Percentiles rank a stretch among this genome's conserved stretches.
phyloP scores from a whole-genome alignment of 352 stramenopile genomes.

The Pelagophyceae sp. region DNA sequence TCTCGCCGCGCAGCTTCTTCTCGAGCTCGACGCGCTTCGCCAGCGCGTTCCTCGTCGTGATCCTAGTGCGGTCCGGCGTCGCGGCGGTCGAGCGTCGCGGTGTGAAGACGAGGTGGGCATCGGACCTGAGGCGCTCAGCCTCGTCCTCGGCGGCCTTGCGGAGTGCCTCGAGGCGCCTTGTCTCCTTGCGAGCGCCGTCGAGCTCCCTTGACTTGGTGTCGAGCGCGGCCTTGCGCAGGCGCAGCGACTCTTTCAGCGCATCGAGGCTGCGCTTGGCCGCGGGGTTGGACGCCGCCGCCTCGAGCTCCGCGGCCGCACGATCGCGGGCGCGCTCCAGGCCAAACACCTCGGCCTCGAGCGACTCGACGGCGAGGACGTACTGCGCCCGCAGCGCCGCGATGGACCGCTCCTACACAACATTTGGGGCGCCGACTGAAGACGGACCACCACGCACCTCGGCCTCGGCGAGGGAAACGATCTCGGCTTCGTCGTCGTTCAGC shows the following conservation, averaged over 20 bases:
- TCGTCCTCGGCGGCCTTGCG: neutral
- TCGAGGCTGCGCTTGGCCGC: neutral
- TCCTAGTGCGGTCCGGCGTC: too few species aligned
- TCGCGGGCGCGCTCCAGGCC: slow-evolving; percentile 6
- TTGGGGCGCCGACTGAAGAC: too few species aligned
- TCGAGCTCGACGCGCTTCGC: slow-evolving; percentile 6
- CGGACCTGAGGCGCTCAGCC: neutral
- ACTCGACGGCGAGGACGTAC: neutral
- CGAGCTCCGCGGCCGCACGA: neutral
- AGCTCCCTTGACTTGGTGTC: neutral
- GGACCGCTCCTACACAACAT: neutral
- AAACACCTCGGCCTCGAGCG: neutral
- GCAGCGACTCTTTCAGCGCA: neutral
- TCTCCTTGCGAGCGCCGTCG: neutral
- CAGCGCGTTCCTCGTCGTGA: too few species aligned
- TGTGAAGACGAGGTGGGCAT: neutral
- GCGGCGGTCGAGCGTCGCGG: too few species aligned
- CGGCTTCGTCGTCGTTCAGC: neutral
- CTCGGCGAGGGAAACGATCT: neutral
- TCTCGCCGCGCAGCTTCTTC: slow-evolving; percentile 9
- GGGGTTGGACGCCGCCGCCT: neutral
- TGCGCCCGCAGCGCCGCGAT: neutral
- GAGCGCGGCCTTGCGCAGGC: neutral
- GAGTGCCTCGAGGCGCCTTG: neutral
- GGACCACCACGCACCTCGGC: neutral